Base-by-base conservation (phyloP, 1,139 yeast species). In the Kurtzmaniella quercitrusa region DNA sequence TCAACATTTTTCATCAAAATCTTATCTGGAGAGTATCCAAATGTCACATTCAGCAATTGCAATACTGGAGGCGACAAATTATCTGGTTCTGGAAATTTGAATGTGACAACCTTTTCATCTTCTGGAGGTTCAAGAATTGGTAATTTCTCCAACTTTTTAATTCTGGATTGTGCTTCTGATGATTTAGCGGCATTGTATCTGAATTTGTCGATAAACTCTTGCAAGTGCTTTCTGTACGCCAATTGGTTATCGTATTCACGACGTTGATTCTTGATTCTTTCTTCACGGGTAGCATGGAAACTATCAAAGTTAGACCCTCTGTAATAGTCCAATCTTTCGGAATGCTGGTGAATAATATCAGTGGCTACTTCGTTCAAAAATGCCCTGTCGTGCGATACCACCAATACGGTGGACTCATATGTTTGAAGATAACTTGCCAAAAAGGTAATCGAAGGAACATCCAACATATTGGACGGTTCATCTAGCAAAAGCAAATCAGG, bases 401-500 rank as follows among this genome's bases (percentile, higher is more conserved):
- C 95, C 54, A 93, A 73, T 6, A 93, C 95, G 0, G 98, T 93
- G 0, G 96, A 80, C 46, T 95, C 91, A 62, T 93, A 93, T 10
- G 87, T 75, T 61, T 89, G 96, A 54, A 93, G 72, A 62, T 93
- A 93, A 55, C 85, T 81, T 10, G 98, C 94, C 61, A 93, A 76
- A 62, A 82, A 93, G 2, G 98, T 93, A 62, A 93, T 89, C 43
- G 98, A 91, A 27, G 98, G 98, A 65, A 93, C 97, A 79, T 93
- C 98, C 95, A 93, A 86, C 97, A 91, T 93, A 84, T 93, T 93
- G 53, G 98, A 91, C 58, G 98, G 98, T 77, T 93, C 98, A 79
- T 93, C 98, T 52, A 93, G 76, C 59, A 93, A 72, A 59, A 88
- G 74, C 57, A 88, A 70, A 44, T 95, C 85, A 60, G 96, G 95